These are phyloP conservation scores for Balamuthia mandrillaris DNA, from an alignment of 208 protist genomes.

Conservation along the genomic window DNA sequence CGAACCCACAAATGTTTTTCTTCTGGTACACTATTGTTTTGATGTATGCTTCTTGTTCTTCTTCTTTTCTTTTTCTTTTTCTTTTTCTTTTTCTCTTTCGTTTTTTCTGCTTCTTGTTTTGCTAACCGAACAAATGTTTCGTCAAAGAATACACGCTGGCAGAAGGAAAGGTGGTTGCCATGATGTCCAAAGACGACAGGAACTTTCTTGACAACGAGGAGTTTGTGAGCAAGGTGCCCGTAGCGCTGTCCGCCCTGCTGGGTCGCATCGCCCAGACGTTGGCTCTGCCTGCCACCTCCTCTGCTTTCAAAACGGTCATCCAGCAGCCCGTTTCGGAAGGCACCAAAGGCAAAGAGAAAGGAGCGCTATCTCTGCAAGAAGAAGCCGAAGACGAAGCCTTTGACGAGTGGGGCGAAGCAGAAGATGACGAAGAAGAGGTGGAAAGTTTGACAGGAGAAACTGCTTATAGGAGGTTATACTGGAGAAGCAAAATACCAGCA, in stretches of 20 bases:
- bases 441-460: background rate
- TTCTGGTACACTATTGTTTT: no score
- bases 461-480: background rate
- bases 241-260: background rate
- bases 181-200: background rate
- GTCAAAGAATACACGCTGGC: no score
- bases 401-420: no score
- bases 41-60: no score
- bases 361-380: background rate
- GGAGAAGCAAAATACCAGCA: background rate
- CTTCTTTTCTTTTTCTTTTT: slow-evolving; percentile 1
- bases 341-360: background rate
- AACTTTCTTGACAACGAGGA: background rate
- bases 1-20: no score
- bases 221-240: background rate
- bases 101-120: background rate
- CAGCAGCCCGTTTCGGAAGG: background rate
- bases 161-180: no score
- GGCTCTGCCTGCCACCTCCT: background rate
- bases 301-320: background rate
- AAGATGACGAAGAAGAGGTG: background rate
- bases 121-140: background rate
- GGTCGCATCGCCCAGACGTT: background rate
- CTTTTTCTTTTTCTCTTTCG: background rate
- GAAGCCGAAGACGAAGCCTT: background rate